phyloP scores from a whole-genome alignment of 805 yeast genomes.

The Ogataea nakhonphanomensis region DNA sequence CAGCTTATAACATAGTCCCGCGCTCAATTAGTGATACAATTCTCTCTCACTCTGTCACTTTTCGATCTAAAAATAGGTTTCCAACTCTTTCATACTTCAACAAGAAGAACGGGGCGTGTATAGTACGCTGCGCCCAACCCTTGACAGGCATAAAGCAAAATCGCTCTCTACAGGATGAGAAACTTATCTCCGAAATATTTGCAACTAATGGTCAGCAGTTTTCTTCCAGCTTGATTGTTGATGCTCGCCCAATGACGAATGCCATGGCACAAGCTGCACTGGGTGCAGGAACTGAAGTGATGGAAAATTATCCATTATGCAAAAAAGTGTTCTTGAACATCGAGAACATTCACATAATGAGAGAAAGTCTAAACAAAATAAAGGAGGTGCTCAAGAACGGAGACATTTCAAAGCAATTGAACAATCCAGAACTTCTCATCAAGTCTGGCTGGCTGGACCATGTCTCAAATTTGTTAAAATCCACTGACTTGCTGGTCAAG shows the following conservation, averaged over 20 bases:
- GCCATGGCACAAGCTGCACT: slow-evolving; percentile 95
- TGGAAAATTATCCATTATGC: slow-evolving; percentile 76
- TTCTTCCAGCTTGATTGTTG: slow-evolving; percentile 64
- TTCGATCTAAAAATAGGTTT: slow-evolving; percentile 78
- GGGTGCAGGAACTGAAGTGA: slow-evolving; percentile 96
- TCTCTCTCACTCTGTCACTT: slow-evolving; percentile 77
- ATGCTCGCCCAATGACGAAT: slow-evolving; percentile 88
- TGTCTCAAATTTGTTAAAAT: slow-evolving; percentile 61
- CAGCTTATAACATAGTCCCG: slow-evolving; percentile 67
- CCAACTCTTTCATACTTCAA: slow-evolving; percentile 82
- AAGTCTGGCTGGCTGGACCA: slow-evolving; percentile 81
- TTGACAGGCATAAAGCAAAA: slow-evolving; percentile 84
- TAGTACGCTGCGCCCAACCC: slow-evolving; percentile 91
- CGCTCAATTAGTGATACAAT: slow-evolving; percentile 75
- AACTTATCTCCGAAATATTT: slow-evolving; percentile 70
- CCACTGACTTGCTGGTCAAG: slow-evolving; percentile 74
- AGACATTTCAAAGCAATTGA: slow-evolving; percentile 48
- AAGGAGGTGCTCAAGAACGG: slow-evolving; percentile 62
- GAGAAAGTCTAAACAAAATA: slow-evolving; percentile 72
- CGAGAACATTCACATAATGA: slow-evolving; percentile 93
- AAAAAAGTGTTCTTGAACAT: slow-evolving; percentile 79
- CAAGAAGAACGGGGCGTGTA: slow-evolving; percentile 64
- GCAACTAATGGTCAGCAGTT: slow-evolving; percentile 44
- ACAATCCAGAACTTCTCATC: slow-evolving; percentile 53
- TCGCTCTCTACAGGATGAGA: slow-evolving; percentile 90